Evolutionary conservation across 345 rosid genomes (phyloP), one percentile per base, ranked within the genome.

Genomic region (Fremontodendron californicum): DNA sequence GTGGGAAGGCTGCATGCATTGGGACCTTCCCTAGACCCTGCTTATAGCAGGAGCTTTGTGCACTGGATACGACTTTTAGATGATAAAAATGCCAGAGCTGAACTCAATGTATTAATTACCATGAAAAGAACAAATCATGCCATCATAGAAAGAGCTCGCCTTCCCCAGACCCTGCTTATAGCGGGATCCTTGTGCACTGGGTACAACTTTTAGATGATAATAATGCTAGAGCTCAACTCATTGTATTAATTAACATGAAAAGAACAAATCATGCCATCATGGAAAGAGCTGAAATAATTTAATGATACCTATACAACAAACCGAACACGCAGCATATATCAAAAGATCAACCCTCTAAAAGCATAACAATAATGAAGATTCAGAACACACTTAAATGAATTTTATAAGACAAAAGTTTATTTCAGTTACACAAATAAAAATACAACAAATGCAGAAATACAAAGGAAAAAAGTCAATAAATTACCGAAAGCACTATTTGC

Each of bases 401-500:
- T 27, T 62, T 23, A 60, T 25, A 27, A 40, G 29, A 51, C 10
- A 60, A 43, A 9, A 42, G 23, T 4, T 9, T 16, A 55, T 57
- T 57, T 57, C 5, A 21, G 54, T 46, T n/a, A 25, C 37, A 21
- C 23, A 37, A 55, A 18, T 6, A 48, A 35, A 37, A 49, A 35
- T 21, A 29, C 40, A 52, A 13, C n/a, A 62, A 49, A 46, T 71
- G 4, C 62, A 23, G 12, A 48, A 18, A 65, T 5, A 55, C 45
- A 64, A 51, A 55, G 11, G 61, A 45, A 78, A 27, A 52, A 46
- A 57, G 64, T 55, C 7, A 74, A 37, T 9, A 75, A 63, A 51
- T 9, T 84, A 96, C 99, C 98, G 69, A 87, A 96, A 63, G 93
- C 96, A 84, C 94, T 85, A 74, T 93, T 96, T 0, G 91, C 95